Conservation (phyloP, 2,329 filamentous ascomycete genomes). For the Pyricularia sp. region DNA sequence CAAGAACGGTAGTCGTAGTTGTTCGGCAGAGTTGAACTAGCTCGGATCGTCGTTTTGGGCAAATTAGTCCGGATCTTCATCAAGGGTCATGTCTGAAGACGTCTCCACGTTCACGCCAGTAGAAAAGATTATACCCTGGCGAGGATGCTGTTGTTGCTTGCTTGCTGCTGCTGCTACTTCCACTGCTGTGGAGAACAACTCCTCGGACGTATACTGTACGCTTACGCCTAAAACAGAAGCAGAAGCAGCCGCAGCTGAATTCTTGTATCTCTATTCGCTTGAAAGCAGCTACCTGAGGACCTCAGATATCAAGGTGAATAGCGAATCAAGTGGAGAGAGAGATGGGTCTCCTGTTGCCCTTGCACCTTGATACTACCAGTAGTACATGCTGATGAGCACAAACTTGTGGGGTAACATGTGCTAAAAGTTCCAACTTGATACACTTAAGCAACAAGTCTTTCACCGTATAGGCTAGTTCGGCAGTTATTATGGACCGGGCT, state of each 20-base stretch:
- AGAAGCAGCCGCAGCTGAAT: neutral
- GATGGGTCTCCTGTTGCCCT: neutral
- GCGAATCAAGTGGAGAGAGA: neutral
- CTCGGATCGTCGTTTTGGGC: neutral
- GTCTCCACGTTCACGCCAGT: no score
- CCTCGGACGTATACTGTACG: neutral
- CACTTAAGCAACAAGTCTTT: neutral
- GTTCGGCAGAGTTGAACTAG: neutral
- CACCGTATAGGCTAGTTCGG: neutral
- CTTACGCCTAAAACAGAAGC: neutral
- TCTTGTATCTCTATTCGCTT: neutral
- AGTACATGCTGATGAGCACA: neutral
- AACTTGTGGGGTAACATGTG: neutral
- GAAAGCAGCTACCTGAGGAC: neutral
- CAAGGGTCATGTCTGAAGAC: neutral
- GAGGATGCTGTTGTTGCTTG: no score
- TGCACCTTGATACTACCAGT: neutral
- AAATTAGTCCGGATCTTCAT: neutral
- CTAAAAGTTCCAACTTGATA: neutral
- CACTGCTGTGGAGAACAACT: neutral
- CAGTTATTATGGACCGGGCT: neutral
- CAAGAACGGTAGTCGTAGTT: no score
- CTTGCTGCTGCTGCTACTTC: no score
- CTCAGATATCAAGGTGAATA: neutral
- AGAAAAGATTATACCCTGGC: no score